phyloP scores from a whole-genome alignment of 139 green algal genomes.

The Micractinium sp. region DNA sequence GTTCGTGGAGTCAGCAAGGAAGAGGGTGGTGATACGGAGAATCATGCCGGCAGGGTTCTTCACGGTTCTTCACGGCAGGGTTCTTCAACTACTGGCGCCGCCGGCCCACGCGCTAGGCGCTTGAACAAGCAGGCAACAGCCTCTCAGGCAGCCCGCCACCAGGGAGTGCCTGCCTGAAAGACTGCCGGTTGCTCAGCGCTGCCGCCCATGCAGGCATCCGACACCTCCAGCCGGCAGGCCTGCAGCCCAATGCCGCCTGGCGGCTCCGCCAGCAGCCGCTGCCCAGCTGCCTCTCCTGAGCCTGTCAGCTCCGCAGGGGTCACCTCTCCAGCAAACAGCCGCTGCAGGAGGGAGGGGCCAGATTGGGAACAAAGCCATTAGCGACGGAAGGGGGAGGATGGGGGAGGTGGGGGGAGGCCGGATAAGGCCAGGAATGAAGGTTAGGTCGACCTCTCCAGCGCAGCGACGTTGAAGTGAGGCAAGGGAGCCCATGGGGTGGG shows the following conservation, averaged over 20 bases:
- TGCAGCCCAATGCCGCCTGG: conserved; percentile 53
- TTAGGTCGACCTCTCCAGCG: background rate
- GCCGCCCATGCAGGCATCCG: conserved; percentile 4
- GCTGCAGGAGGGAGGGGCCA: conserved; percentile 7
- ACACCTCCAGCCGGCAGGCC: conserved; percentile 47
- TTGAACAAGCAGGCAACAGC: background rate
- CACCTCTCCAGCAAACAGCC: background rate
- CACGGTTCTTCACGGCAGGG: too few relatives aligned
- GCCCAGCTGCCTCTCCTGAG: background rate
- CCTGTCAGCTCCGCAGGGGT: background rate
- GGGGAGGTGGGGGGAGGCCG: background rate
- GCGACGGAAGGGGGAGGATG: too few relatives aligned
- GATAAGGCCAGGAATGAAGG: too few relatives aligned
- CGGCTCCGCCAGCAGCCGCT: conserved; percentile 42
- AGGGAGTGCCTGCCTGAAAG: conserved; percentile 45
- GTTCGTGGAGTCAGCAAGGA: too few relatives aligned
- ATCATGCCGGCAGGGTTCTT: too few relatives aligned
- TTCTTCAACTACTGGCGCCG: too few relatives aligned
- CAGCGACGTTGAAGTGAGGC: too few relatives aligned
- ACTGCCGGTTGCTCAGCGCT: background rate
- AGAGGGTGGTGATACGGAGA: too few relatives aligned
- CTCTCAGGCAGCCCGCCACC: conserved; percentile 34
- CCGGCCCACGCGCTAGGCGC: too few relatives aligned
- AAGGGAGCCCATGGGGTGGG: too few relatives aligned
- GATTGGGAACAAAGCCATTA: background rate